Base-by-base conservation (phyloP, 1,139 yeast species). In the Suhomyces taliae region DNA sequence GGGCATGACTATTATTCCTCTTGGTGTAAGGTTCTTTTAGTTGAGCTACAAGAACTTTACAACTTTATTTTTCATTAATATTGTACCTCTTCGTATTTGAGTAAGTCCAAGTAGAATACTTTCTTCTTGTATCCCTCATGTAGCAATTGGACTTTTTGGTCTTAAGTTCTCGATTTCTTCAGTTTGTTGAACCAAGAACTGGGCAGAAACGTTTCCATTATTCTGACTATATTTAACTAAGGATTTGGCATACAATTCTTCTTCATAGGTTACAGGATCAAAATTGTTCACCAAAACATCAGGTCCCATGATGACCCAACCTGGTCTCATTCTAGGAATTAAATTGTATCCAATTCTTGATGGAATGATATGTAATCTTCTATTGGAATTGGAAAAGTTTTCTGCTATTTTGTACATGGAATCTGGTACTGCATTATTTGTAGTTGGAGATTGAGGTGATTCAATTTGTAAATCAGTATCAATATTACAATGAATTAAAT, bases 271-370 rank as follows among this genome's bases (percentile, higher is more conserved):
- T 6, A 41, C 48, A 1, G 76, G 73, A 44, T 64, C 60, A 50
- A 91, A 89, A 61, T 89, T 89, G 61, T 89, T 80, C 34, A 88
- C 60, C 53, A 87, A 64, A 4, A 87, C 81, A 65, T 90, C 96
- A 0, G 97, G 97, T 53, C 93, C 81, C 78, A 88, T 74, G 12
- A 90, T 79, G 4, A 90, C 95, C 98, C 98, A 91, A 2, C 98
- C 97, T 2, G 83, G 85, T 56, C 97, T 81, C 51, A 83, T 69
- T 49, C 80, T 78, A 3, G 90, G 85, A 0, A 93, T 91, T 38
- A 74, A 73, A 42, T 78, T 70, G 52, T 70, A 70, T 0, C 90
- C 91, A 2, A 85, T 76, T 53, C 78, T 69, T 7, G 85, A 78
- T 0, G 97, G 97, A 27, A 91, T 76, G 37, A 91, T 87, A 64